Conservation (phyloP, 208 protist genomes). For the Leptomonas seymouri region DNA sequence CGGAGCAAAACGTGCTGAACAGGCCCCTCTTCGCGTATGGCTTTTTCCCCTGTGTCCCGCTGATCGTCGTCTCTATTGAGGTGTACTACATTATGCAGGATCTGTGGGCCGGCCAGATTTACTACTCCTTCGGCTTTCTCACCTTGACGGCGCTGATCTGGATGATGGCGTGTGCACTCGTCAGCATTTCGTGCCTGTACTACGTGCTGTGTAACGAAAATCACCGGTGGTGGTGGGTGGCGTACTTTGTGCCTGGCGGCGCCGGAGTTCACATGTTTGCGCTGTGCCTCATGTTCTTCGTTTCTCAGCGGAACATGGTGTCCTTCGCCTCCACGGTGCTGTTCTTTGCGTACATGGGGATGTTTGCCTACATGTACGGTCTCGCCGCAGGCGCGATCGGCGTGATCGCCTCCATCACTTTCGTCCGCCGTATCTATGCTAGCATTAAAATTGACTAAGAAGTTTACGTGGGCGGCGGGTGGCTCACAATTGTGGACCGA, state of each 20-base stretch:
- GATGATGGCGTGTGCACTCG: conserved; percentile 94
- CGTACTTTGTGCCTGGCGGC: conserved; percentile 92
- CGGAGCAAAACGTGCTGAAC: conserved; percentile 82
- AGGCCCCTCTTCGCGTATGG: conserved; percentile 47
- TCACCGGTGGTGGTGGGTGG: conserved; percentile 99
- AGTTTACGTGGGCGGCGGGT: background rate
- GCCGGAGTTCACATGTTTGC: conserved; percentile 94
- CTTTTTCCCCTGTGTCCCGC: conserved; percentile 93
- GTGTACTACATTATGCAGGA: conserved; percentile 98
- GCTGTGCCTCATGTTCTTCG: conserved; percentile 93
- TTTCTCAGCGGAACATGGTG: conserved; percentile 68
- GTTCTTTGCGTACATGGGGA: conserved; percentile 91
- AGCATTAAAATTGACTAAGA: conserved; percentile 53
- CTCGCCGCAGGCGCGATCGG: conserved; percentile 85
- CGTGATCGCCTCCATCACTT: conserved; percentile 69
- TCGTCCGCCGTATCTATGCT: conserved; percentile 85
- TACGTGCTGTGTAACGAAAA: conserved; percentile 98
- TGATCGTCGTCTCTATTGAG: conserved; percentile 98
- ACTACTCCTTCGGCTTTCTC: conserved; percentile 99
- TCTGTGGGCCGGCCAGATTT: conserved; percentile 95
- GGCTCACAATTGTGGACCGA: background rate
- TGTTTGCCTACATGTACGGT: conserved; percentile 79
- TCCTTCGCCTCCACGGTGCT: conserved; percentile 75
- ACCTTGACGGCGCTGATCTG: conserved; percentile 96
- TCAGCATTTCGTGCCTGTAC: conserved; percentile 98